Conservation (phyloP, 2,329 filamentous ascomycete species). For the Cladophialophora psammophila region DNA sequence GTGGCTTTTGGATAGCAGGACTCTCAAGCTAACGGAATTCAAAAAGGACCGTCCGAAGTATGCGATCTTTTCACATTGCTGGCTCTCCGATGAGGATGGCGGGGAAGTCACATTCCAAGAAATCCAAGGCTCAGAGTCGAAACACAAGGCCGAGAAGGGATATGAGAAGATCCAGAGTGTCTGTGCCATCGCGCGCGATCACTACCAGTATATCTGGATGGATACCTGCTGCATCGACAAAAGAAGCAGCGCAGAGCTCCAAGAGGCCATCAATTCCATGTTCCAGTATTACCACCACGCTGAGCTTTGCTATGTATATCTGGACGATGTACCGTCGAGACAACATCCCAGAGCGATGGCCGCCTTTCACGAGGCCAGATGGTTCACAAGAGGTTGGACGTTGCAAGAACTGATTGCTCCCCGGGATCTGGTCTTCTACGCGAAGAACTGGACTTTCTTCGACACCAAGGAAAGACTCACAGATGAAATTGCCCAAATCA, state of each 20-base stretch:
- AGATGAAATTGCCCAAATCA: too few species aligned
- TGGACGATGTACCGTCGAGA: constrained; percentile 25
- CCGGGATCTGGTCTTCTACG: too few species aligned
- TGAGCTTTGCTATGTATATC: constrained; percentile 25
- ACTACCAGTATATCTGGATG: constrained; percentile 31
- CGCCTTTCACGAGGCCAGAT: too few species aligned
- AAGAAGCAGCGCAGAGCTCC: constrained; percentile 23
- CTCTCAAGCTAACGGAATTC: too few species aligned
- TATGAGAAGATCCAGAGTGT: constrained; percentile 26
- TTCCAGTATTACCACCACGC: constrained; percentile 28
- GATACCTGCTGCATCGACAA: constrained; percentile 34
- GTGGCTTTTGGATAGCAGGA: too few species aligned
- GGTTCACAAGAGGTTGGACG: too few species aligned
- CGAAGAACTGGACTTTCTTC: too few species aligned
- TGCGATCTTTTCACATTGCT: constrained; percentile 45
- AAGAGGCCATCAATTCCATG: background rate
- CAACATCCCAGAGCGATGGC: too few species aligned
- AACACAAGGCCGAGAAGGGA: constrained; percentile 20
- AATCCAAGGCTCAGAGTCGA: constrained; percentile 39
- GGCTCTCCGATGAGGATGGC: constrained; percentile 28
- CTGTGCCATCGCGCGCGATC: constrained; percentile 22
- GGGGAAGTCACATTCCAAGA: constrained; percentile 44
- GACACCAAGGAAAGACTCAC: too few species aligned
- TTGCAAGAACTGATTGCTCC: too few species aligned
- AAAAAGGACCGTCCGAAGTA: constrained; percentile 25